phyloP scores from a whole-genome alignment of 257 asterid genomes.

The Forsythia suspensa region DNA sequence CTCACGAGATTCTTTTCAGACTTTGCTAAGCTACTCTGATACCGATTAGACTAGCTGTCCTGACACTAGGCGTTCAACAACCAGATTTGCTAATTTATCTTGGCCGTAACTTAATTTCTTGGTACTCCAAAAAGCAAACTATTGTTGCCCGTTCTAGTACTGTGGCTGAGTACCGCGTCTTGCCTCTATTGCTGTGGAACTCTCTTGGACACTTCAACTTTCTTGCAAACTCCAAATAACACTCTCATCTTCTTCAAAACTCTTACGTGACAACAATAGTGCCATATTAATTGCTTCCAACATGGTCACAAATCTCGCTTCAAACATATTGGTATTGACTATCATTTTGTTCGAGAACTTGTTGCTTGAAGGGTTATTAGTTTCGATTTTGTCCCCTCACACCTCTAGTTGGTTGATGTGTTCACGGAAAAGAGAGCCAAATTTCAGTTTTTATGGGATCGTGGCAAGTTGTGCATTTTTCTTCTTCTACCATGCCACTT shows the following conservation, averaged over 20 bases:
- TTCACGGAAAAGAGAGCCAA: not conserved
- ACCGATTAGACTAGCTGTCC: not conserved
- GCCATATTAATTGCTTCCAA: not conserved
- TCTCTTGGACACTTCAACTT: not conserved
- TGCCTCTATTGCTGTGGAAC: not conserved
- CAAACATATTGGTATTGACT: constrained; percentile 12
- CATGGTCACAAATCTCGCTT: not conserved
- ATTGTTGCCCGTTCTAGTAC: not conserved
- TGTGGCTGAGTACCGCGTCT: not conserved
- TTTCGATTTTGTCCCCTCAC: not conserved
- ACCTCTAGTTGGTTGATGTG: not conserved
- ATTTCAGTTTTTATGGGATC: not conserved
- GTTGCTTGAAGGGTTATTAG: not conserved
- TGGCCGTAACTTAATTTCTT: not conserved
- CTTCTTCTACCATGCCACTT: not conserved
- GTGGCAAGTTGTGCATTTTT: constrained; percentile 6
- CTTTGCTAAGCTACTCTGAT: constrained; percentile 1
- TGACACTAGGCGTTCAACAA: not conserved
- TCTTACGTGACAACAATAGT: not conserved
- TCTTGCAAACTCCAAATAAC: too few species aligned
- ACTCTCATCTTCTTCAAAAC: not conserved
- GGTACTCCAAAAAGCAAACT: not conserved
- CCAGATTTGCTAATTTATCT: not conserved
- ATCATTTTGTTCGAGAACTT: constrained; percentile 6
- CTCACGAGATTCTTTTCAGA: not conserved